Evolutionary conservation across 78 protist genomes (phyloP).

Genomic region (Planoprotostelium fungivorum): DNA sequence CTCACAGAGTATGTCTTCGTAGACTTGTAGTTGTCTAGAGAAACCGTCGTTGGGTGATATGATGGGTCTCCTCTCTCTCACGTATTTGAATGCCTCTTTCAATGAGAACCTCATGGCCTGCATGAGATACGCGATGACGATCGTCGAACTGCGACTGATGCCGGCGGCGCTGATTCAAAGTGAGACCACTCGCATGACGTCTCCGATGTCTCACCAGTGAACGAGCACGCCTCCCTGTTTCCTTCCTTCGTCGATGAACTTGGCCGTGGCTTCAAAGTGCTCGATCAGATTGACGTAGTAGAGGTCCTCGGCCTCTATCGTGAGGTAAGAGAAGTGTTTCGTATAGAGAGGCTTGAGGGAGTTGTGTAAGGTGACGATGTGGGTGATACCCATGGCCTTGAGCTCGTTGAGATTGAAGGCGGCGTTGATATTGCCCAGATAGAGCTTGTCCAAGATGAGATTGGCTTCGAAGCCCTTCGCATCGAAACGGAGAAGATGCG

Average conservation of each 20-base stretch:
- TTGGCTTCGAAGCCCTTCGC: neutral
- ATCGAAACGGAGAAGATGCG: neutral
- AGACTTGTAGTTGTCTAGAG: constrained; percentile 32
- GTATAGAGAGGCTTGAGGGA: constrained; percentile 39
- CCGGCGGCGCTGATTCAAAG: constrained; percentile 45
- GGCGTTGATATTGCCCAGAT: constrained; percentile 44
- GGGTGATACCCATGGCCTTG: constrained; percentile 42
- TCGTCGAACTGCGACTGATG: constrained; percentile 42
- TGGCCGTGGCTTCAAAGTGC: constrained; percentile 48
- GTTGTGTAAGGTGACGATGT: constrained; percentile 35
- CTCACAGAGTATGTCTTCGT: constrained; percentile 28
- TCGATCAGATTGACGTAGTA: constrained; percentile 33
- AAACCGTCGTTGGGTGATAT: constrained; percentile 52
- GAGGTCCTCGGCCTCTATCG: constrained; percentile 55
- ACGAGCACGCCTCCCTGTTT: constrained; percentile 55
- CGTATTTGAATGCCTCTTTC: constrained; percentile 22
- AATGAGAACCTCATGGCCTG: constrained; percentile 13
- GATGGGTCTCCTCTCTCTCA: constrained; percentile 33
- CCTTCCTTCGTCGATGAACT: constrained; percentile 49
- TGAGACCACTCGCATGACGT: no score
- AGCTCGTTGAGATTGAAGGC: constrained; percentile 41
- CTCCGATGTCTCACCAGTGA: constrained; percentile 26
- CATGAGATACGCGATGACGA: constrained; percentile 44
- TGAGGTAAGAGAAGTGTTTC: constrained; percentile 34
- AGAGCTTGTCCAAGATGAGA: constrained; percentile 35